These are phyloP conservation scores for Fusarium secorum DNA, from an alignment of 2,329 filamentous ascomycete genomes.

Conservation along the genomic window DNA sequence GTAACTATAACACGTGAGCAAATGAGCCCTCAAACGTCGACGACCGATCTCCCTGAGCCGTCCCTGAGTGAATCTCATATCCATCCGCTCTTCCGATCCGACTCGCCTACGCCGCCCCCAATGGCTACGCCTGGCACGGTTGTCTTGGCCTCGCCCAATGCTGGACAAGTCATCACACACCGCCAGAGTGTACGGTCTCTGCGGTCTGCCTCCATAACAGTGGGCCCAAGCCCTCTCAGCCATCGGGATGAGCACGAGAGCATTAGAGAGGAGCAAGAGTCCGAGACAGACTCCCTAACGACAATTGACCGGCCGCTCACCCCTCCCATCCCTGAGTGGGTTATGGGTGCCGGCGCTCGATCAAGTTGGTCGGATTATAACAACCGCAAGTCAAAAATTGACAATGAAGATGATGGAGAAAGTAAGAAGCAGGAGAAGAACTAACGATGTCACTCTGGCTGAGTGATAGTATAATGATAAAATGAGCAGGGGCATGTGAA, in stretches of 20 bases:
- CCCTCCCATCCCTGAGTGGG: slow-evolving; percentile 69
- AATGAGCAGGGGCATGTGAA: slow-evolving; percentile 4
- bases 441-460: background rate
- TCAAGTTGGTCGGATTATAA: slow-evolving; percentile 59
- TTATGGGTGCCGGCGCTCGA: slow-evolving; percentile 61
- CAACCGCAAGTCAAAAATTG: slow-evolving; percentile 45
- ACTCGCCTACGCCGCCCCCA: slow-evolving; percentile 73
- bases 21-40: slow-evolving; percentile 36
- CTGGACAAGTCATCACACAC: slow-evolving; percentile 69
- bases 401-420: slow-evolving; percentile 17
- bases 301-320: slow-evolving; percentile 59
- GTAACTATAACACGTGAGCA: slow-evolving; percentile 45
- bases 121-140: slow-evolving; percentile 73
- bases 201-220: slow-evolving; percentile 63
- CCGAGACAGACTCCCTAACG: slow-evolving; percentile 27
- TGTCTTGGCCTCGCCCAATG: slow-evolving; percentile 74
- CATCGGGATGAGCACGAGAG: slow-evolving; percentile 48
- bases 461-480: slow-evolving; percentile 27
- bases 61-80: slow-evolving; percentile 70
- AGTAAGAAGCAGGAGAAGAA: slow-evolving; percentile 4
- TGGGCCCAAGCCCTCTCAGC: slow-evolving; percentile 57
- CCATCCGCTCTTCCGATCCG: slow-evolving; percentile 78
- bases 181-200: slow-evolving; percentile 60
- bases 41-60: slow-evolving; percentile 60
- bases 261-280: slow-evolving; percentile 39